Evolutionary conservation across 176 grass and related monocot species (phyloP).

Genomic region (Avena eriantha): DNA sequence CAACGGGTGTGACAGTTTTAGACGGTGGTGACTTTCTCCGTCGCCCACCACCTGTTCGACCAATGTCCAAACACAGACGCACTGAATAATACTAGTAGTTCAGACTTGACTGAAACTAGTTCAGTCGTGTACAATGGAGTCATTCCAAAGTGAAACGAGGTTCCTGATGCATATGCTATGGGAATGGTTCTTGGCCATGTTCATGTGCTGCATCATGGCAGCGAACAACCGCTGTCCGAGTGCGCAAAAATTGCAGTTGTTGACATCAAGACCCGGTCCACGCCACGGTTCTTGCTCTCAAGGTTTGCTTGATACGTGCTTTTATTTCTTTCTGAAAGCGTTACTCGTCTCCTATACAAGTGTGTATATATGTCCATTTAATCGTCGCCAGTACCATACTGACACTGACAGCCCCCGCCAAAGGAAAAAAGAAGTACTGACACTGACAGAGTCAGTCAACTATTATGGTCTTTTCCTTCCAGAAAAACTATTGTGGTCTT

Average conservation of each 20-base stretch:
- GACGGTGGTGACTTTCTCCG: not conserved
- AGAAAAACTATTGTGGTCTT: too few species aligned
- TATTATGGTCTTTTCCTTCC: not conserved
- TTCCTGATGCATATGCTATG: not conserved
- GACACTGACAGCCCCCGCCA: not conserved
- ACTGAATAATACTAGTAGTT: not conserved
- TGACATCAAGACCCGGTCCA: conserved; percentile 49
- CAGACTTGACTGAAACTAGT: not conserved
- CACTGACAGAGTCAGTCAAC: conserved; percentile 10
- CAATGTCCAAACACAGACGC: not conserved
- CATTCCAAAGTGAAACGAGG: not conserved
- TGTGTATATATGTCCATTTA: not conserved
- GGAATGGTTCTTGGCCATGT: not conserved
- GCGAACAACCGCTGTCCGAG: not conserved
- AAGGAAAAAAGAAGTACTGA: not conserved
- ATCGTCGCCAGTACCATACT: not conserved
- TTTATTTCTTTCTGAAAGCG: not conserved
- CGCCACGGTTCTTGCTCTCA: conserved; percentile 53
- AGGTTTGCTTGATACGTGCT: conserved; percentile 36
- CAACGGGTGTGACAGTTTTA: not conserved
- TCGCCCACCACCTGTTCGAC: conserved; percentile 20
- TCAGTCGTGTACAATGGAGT: not conserved
- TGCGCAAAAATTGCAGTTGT: too few species aligned
- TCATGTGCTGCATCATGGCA: not conserved
- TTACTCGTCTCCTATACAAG: not conserved